Evolutionary conservation across 805 yeast species (phyloP).

Genomic region (Saccharomyces jurei): DNA sequence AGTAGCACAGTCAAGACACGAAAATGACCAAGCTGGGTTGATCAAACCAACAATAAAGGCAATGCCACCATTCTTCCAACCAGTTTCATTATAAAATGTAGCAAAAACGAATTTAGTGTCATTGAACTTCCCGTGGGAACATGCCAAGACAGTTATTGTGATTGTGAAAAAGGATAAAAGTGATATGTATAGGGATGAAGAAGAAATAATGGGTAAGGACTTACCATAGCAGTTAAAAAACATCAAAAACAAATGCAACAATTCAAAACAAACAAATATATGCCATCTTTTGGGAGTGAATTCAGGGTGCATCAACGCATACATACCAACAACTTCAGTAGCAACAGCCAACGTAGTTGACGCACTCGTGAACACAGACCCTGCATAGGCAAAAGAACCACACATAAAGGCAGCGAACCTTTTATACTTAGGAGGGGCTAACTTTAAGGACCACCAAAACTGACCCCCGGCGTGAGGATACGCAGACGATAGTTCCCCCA

Average conservation of each 20-base stretch:
- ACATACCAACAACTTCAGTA: constrained; percentile 47
- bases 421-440: constrained; percentile 41
- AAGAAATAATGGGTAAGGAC: constrained; percentile 45
- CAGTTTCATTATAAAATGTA: constrained; percentile 49
- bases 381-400: constrained; percentile 60
- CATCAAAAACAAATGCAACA: constrained; percentile 39
- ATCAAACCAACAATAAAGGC: constrained; percentile 61
- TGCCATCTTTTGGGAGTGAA: constrained; percentile 46
- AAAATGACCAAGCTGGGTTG: constrained; percentile 66
- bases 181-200: constrained; percentile 47
- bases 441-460: constrained; percentile 50
- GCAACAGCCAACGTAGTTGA: constrained; percentile 54
- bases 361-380: constrained; percentile 56
- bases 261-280: constrained; percentile 45
- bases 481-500: constrained; percentile 49
- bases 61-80: constrained; percentile 52
- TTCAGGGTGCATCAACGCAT: constrained; percentile 27
- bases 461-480: constrained; percentile 62
- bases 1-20: constrained; percentile 63
- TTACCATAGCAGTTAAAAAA: constrained; percentile 50
- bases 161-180: constrained; percentile 47
- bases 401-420: constrained; percentile 49
- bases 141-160: constrained; percentile 48
- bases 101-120: constrained; percentile 50
- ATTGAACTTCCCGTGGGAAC: constrained; percentile 49